Evolutionary conservation across 2,329 filamentous ascomycete species (phyloP), one percentile per base, ranked within the genome.

Genomic region (Colletotrichum sp.): DNA sequence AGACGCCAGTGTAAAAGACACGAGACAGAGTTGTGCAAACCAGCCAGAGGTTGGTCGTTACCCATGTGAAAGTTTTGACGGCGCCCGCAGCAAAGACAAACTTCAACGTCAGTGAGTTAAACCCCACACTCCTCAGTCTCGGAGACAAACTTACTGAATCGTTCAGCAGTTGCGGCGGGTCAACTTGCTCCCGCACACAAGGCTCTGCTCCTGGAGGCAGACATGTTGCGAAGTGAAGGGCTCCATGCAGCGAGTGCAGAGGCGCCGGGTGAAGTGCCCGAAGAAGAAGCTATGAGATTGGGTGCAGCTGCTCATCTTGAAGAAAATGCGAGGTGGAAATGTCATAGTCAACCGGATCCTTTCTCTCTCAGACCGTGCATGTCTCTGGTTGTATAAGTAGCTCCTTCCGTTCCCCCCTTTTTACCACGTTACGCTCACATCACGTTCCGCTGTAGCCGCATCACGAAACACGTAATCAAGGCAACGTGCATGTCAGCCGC

Each of bases 191-290:
- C 59, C 32, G 59, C 32, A 57, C 16, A 72, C 5, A n/a, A 63
- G 59, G 12, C 30, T 57, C 52, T 75, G 75, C 30, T 66, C 32
- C 12, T 69, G 68, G 34, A 72, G 62, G 44, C 77, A 78, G 64
- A 71, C 64, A 32, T 78, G 77, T 34, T 78, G 77, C n/a, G 62
- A 76, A 24, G 68, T 74, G 60, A 76, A 78, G 9, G 77, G 77
- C 68, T 78, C 77, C 64, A 78, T 60, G 36, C 77, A 78, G 10
- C 77, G 75, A 10, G 66, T 16, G 49, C 77, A 78, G 28, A 78
- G 77, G 3, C 77, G 76, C 12, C 75, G 62, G 12, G 77, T 63
- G 34, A 72, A 70, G 39, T 39, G 59, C 8, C 28, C 60, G 44
- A 32, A 65, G 44, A 39, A 65, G 34, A 59, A 63, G 34, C 28